Evolutionary conservation across 2,329 filamentous ascomycete genomes (phyloP).

Genomic region (Blumeriella jaapii): DNA sequence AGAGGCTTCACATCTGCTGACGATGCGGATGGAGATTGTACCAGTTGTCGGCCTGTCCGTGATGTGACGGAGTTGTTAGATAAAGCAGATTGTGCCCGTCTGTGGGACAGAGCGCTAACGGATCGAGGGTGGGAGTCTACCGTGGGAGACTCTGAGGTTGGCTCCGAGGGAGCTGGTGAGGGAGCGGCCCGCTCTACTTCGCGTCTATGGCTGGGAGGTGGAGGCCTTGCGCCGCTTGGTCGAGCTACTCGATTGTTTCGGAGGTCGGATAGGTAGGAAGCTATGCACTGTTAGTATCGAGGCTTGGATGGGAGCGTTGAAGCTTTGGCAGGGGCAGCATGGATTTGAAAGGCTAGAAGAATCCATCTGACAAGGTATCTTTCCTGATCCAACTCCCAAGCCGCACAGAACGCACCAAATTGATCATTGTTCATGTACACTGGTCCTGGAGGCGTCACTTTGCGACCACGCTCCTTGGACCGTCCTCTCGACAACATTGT

Average conservation of each 20-base stretch:
- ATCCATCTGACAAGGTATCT: slow-evolving; percentile 1
- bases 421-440: slow-evolving; percentile 57
- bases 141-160: slow-evolving; percentile 11
- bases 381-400: slow-evolving; percentile 2
- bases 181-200: slow-evolving; percentile 31
- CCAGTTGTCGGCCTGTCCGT: slow-evolving; percentile 22
- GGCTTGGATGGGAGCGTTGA: neutral
- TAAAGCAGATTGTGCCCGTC: slow-evolving; percentile 21
- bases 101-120: slow-evolving; percentile 21
- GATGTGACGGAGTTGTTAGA: slow-evolving; percentile 24
- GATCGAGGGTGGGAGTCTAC: slow-evolving; percentile 19
- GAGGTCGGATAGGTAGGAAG: slow-evolving; percentile 58
- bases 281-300: slow-evolving; percentile 32
- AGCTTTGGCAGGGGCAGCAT: too few relatives aligned
- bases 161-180: slow-evolving; percentile 5
- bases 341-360: too few relatives aligned
- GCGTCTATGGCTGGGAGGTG: slow-evolving; percentile 32
- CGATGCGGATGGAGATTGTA: slow-evolving; percentile 15
- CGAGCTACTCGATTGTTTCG: slow-evolving; percentile 55
- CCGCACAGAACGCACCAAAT: slow-evolving; percentile 40
- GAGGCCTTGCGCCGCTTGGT: slow-evolving; percentile 60
- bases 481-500: slow-evolving; percentile 23
- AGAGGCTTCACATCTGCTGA: slow-evolving; percentile 28
- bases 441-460: slow-evolving; percentile 49
- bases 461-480: slow-evolving; percentile 32